Percentiles rank a stretch among this genome's conserved stretches.
phyloP scores from a whole-genome alignment of 768 basidiomycete species.

The Termitomyces sp. region DNA sequence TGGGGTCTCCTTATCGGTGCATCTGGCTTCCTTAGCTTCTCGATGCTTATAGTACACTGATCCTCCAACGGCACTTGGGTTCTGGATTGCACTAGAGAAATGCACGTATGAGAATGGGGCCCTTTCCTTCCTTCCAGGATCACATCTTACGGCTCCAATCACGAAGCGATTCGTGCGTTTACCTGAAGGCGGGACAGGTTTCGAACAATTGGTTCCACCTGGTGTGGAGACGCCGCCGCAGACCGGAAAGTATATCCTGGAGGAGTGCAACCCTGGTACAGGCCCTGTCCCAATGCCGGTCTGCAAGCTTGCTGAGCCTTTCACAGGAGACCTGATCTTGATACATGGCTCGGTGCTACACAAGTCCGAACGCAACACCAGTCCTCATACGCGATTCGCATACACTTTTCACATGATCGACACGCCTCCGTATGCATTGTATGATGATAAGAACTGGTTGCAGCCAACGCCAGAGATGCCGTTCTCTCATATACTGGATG shows the following conservation, averaged over 20 bases:
- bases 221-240: conserved; percentile 23
- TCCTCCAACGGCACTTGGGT: conserved; percentile 88
- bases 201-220: conserved; percentile 53
- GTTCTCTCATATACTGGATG: conserved; percentile 57
- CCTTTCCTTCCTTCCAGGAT: conserved; percentile 85
- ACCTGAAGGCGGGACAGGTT: conserved; percentile 75
- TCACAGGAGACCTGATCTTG: conserved; percentile 78
- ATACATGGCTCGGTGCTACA: conserved; percentile 94
- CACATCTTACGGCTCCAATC: conserved; percentile 70
- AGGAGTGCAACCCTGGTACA: conserved; percentile 69
- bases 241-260: conserved; percentile 54
- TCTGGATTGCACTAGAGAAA: conserved; percentile 93
- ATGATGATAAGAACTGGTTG: conserved; percentile 93
- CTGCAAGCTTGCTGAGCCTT: background rate
- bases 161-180: conserved; percentile 84
- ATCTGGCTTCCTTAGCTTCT: background rate
- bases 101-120: conserved; percentile 84
- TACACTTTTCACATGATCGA: conserved; percentile 98
- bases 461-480: conserved; percentile 85
- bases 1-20: background rate
- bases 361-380: conserved; percentile 84
- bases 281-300: background rate
- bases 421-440: conserved; percentile 58
- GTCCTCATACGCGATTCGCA: conserved; percentile 76
- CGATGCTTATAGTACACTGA: conserved; percentile 68